A percentile compares a stretch with the other conserved stretches of the same genome.
Conservation (phyloP, 805 yeast species). For the Kodamaea neixiangensis region DNA sequence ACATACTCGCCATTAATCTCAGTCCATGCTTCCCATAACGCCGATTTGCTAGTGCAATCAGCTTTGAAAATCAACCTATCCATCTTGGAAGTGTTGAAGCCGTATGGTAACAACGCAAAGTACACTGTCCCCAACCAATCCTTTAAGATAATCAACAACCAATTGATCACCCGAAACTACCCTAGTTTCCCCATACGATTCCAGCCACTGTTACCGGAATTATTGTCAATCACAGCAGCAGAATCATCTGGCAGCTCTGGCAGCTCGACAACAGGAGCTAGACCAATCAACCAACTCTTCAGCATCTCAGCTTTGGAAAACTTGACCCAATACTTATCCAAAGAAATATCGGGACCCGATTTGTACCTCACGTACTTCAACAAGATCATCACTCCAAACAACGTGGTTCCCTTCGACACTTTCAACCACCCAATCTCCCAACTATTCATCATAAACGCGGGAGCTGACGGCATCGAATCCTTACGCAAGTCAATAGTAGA, state of each 20-base stretch:
- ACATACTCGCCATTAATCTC: constrained; percentile 56
- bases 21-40: constrained; percentile 47
- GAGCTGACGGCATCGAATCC: constrained; percentile 51
- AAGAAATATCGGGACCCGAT: constrained; percentile 20
- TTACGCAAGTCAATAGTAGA: constrained; percentile 59
- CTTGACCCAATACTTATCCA: constrained; percentile 22
- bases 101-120: constrained; percentile 56
- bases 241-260: background rate
- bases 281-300: constrained; percentile 27
- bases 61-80: constrained; percentile 41
- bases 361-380: constrained; percentile 60
- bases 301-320: constrained; percentile 40
- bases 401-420: constrained; percentile 76
- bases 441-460: constrained; percentile 59
- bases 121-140: constrained; percentile 42
- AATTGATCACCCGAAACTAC: constrained; percentile 48
- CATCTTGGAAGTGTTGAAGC: constrained; percentile 49
- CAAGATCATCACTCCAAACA: constrained; percentile 57
- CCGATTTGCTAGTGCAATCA: constrained; percentile 45
- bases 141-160: constrained; percentile 53
- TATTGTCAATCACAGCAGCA: constrained; percentile 30
- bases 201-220: constrained; percentile 42
- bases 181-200: constrained; percentile 62
- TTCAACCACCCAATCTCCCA: constrained; percentile 85
- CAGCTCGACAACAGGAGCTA: constrained; percentile 3